Evolutionary conservation across 768 basidiomycete species (phyloP), one percentile per base, ranked within the genome.

Genomic region (Amanita fuliginea): DNA sequence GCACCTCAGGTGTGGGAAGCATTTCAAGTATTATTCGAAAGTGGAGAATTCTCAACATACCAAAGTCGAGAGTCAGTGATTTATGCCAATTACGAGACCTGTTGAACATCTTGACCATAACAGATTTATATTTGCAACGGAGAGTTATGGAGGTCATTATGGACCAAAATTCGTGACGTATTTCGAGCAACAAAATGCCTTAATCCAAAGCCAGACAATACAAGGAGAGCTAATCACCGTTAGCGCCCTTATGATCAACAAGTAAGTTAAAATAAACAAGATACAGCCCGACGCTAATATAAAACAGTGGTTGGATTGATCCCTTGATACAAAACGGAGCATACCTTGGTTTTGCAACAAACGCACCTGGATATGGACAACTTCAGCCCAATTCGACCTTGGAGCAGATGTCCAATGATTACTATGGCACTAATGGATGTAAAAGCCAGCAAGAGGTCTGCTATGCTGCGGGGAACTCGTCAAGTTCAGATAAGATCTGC

Each of bases 131-230:
- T 70, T 83, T 41, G 72, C 78, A 2, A 81, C 81, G 5, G 81
- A 84, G 57, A 80, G 78, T 45, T 84, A 81, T 48, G 81, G 81
- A 5, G 80, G 81, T 0, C 80, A 83, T 56, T 83, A 81, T 57
- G 81, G 77, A 0, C 80, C 81, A 3, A 68, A 67, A 44, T 82
- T 83, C 53, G 78, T 80, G 26, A 76, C 76, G 3, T 82, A 72
- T 56, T 83, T 85, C 57, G 69, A 81, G 30, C 62, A 80, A 49
- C 81, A 84, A 59, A 84, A 82, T 43, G 62, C 64, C 0, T 61
- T 70, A 44, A 82, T 83, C 46, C 54, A 63, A 7, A 57, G 57
- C 6, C 74, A 75, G 5, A 49, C 55, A 3, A 53, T 81, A 5
- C 37, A 69, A 19, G 82, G 76, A 1, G 77, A 77, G 50, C 61